A percentile compares a stretch with the other conserved stretches of the same genome.
Conservation (phyloP, 768 basidiomycete species). For the Agrocybe chaxingu region DNA sequence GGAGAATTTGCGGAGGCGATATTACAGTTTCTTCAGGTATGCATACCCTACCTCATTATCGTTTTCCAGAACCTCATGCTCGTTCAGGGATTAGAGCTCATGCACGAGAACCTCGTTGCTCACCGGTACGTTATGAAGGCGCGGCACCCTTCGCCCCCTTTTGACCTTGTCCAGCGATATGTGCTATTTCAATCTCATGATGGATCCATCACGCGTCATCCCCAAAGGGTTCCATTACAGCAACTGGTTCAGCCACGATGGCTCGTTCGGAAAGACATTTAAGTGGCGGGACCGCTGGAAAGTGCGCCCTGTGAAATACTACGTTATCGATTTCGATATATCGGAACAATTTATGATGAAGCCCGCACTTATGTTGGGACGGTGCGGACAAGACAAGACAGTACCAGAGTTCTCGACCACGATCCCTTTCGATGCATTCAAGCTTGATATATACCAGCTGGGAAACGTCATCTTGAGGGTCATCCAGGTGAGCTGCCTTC, state of each 20-base stretch:
- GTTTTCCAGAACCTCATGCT: neutral
- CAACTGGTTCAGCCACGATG: neutral
- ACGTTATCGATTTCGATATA: slow-evolving; percentile 26
- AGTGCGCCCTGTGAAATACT: slow-evolving; percentile 21
- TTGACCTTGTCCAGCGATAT: slow-evolving; percentile 13
- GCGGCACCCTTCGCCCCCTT: neutral
- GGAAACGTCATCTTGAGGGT: slow-evolving; percentile 15
- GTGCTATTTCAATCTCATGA: slow-evolving; percentile 11
- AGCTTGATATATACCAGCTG: slow-evolving; percentile 25
- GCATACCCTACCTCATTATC: neutral
- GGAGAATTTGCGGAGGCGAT: slow-evolving; percentile 20
- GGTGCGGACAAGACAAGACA: slow-evolving; percentile 18
- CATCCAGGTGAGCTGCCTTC: neutral
- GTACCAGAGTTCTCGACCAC: slow-evolving; percentile 24
- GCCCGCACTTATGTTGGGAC: slow-evolving; percentile 1
- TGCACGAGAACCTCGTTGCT: slow-evolving; percentile 17
- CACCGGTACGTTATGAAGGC: slow-evolving; percentile 8
- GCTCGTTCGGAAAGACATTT: neutral
- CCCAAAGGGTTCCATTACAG: slow-evolving; percentile 11
- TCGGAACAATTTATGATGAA: slow-evolving; percentile 2
- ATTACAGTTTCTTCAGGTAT: slow-evolving; percentile 17
- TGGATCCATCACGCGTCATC: slow-evolving; percentile 13
- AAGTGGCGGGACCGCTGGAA: slow-evolving; percentile 15
- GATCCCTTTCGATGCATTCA: slow-evolving; percentile 22
- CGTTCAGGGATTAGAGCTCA: slow-evolving; percentile 16